A percentile compares a stretch with the other conserved stretches of the same genome.
phyloP scores from a whole-genome alignment of 1,284 basidiomycete species.

The Tilletia horrida region DNA sequence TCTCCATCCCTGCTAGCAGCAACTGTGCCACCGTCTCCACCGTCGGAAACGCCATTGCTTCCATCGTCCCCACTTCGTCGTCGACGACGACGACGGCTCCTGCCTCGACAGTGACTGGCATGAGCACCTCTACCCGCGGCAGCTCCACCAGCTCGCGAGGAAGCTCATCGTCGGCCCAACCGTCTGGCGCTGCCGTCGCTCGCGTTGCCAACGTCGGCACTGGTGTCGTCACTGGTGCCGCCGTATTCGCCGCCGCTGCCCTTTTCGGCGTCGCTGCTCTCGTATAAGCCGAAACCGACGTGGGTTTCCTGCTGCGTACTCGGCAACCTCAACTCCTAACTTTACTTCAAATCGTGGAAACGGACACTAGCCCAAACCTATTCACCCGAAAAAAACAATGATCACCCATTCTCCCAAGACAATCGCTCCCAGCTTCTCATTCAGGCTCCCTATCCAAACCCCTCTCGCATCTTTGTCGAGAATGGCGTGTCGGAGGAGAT shows the following conservation, averaged over 20 bases:
- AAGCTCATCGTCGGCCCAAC: not conserved
- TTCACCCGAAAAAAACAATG: too few relatives aligned
- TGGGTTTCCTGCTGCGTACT: not conserved
- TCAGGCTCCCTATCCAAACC: too few relatives aligned
- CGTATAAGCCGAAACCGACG: not conserved
- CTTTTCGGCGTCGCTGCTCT: constrained; percentile 5
- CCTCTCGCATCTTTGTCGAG: too few relatives aligned
- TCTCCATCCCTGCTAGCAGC: constrained; percentile 47
- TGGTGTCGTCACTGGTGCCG: not conserved
- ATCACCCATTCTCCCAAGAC: too few relatives aligned
- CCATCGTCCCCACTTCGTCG: not conserved
- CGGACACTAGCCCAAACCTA: too few relatives aligned
- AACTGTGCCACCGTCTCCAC: constrained; percentile 35
- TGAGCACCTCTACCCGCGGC: not conserved
- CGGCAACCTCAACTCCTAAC: too few relatives aligned
- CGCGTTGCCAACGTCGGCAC: not conserved
- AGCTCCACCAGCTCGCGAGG: not conserved
- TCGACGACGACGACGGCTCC: not conserved
- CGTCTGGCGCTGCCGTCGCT: not conserved
- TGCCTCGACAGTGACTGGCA: not conserved
- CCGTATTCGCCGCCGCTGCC: constrained; percentile 8
- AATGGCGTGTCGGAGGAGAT: too few relatives aligned
- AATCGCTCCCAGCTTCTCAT: too few relatives aligned
- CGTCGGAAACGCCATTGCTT: constrained; percentile 14
- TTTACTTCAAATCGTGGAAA: too few relatives aligned